Percentiles rank a stretch among this genome's conserved stretches.
These are phyloP conservation scores for Alternaria alternata DNA, from an alignment of 2,329 filamentous ascomycete genomes.

Conservation along the genomic window DNA sequence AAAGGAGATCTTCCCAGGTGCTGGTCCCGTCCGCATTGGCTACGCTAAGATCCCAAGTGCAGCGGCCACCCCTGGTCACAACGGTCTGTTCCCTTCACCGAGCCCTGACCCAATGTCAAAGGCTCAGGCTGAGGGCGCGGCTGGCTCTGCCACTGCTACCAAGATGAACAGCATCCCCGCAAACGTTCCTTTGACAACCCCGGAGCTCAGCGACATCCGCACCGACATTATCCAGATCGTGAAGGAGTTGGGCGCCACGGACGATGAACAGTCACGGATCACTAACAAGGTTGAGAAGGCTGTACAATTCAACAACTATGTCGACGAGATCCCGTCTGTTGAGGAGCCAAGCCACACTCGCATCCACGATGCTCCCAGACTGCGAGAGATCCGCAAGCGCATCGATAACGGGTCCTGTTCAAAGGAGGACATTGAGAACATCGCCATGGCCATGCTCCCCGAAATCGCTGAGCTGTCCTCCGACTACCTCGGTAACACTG, in stretches of 20 bases:
- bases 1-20: constrained; percentile 97
- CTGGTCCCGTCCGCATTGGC: constrained; percentile 92
- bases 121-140: constrained; percentile 52
- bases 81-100: constrained; percentile 86
- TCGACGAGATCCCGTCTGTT: constrained; percentile 87
- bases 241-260: constrained; percentile 82
- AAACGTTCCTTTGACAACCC: constrained; percentile 69
- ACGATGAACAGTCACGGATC: constrained; percentile 79
- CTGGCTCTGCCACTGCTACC: constrained; percentile 46
- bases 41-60: constrained; percentile 95
- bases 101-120: constrained; percentile 84
- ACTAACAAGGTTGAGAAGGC: constrained; percentile 76
- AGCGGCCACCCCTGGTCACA: constrained; percentile 85
- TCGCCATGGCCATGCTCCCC: constrained; percentile 91
- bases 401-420: constrained; percentile 95
- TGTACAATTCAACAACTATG: constrained; percentile 75
- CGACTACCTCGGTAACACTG: constrained; percentile 97
- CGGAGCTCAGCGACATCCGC: constrained; percentile 79
- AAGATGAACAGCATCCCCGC: constrained; percentile 51
- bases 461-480: constrained; percentile 95
- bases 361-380: constrained; percentile 90
- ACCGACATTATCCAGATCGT: constrained; percentile 86
- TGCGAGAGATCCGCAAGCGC: constrained; percentile 94
- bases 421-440: constrained; percentile 87
- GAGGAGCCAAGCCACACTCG: constrained; percentile 88